Base-by-base conservation (phyloP, 805 yeast species). In the Priceomyces carsonii region DNA sequence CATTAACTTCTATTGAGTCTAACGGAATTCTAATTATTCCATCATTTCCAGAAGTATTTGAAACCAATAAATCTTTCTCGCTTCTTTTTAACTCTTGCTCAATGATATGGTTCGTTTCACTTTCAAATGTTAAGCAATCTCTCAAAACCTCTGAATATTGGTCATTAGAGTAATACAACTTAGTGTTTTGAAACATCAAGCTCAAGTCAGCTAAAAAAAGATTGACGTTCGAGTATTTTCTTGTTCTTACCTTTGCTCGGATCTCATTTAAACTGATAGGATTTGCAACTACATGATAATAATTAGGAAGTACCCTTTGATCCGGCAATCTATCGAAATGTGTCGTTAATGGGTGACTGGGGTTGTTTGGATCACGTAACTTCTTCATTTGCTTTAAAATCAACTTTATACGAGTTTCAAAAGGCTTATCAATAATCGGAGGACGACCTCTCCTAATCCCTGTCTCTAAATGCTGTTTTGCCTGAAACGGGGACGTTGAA, bases 321-420 rank as follows among this genome's bases (percentile, higher is more conserved):
- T 83, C 91, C 1, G 97, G 96, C 32, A 90, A 67, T 55, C 80
- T 81, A 46, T 91, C 97, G 61, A 90, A 89, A 45, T 76, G 75
- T 12, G 69, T 53, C n/a, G 81, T 75, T 27, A 85, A 61, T 22
- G 74, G 65, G 16, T 72, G 64, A 29, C 69, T 71, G 8, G 71
- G 71, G 28, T 66, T 66, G 29, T 59, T 57, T 1, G 69, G 67
- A 48, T 75, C 80, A 29, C 77, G 74, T 40, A 84, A 81, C 53
- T 85, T 85, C 52, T 89, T 85, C 53, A 93, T 69, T 32, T 78
- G 80, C 56, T 95, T 79, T 69, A 93, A 64, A 24, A 93, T 81
- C 46, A 87, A 80, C 59, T 91, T 90, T 61, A 91, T 89, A 44
- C 97, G 73, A 53, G 88, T 88, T 61, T 93, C 97, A 59, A 84